Evolutionary conservation across 148 eudicot species (phyloP).

Genomic region (Bassia scoparia): DNA sequence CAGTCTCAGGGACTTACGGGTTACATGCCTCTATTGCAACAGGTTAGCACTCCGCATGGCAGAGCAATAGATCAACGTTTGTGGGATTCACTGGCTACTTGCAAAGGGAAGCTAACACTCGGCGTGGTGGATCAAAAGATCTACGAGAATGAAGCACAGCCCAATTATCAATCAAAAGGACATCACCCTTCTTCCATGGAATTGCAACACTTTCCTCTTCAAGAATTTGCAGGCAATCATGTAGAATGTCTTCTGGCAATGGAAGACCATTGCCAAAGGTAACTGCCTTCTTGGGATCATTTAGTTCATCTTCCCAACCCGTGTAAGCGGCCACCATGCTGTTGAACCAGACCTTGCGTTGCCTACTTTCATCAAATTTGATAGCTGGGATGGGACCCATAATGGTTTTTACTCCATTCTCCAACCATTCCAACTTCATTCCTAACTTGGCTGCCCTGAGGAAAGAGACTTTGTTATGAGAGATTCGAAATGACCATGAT

Average conservation of each 20-base stretch:
- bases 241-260: constrained; percentile 44
- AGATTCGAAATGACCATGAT: neutral
- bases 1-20: neutral
- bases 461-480: neutral
- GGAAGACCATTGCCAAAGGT: constrained; percentile 84
- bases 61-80: too few relatives aligned
- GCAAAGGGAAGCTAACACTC: constrained; percentile 78
- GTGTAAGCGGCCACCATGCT: constrained; percentile 87
- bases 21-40: too few relatives aligned
- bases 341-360: constrained; percentile 86
- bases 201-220: constrained; percentile 76
- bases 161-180: constrained; percentile 70
- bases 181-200: constrained; percentile 85
- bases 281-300: constrained; percentile 74
- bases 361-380: constrained; percentile 51
- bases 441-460: constrained; percentile 77
- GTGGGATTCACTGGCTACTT: constrained; percentile 53
- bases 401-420: constrained; percentile 64
- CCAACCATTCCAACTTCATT: constrained; percentile 79
- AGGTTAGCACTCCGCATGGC: too few relatives aligned
- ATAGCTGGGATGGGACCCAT: constrained; percentile 83
- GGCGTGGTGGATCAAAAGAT: constrained; percentile 71
- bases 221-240: constrained; percentile 65
- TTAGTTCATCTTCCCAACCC: constrained; percentile 64
- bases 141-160: constrained; percentile 83